Conservation (phyloP, 2,329 filamentous ascomycete species). For the Aaosphaeria pasadenensis region DNA sequence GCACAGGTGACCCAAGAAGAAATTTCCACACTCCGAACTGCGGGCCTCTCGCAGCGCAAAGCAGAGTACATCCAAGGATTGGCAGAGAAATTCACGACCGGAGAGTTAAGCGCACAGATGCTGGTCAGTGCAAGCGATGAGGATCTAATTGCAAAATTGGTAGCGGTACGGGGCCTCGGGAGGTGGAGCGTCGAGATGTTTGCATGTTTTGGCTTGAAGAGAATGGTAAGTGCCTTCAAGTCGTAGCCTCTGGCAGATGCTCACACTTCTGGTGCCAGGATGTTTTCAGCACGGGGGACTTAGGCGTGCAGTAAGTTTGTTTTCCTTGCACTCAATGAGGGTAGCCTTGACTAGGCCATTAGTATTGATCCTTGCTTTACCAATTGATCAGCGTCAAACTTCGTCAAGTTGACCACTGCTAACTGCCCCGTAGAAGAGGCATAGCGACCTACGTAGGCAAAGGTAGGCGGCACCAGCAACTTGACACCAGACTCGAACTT, state of each 20-base stretch:
- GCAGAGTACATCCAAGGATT: conserved; percentile 91
- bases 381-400: too few relatives aligned
- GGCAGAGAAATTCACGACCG: conserved; percentile 72
- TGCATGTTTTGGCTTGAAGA: conserved; percentile 89
- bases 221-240: conserved; percentile 48
- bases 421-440: conserved; percentile 55
- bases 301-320: conserved; percentile 74
- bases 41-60: conserved; percentile 89
- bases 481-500: conserved; percentile 28
- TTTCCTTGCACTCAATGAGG: too few relatives aligned
- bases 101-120: conserved; percentile 73
- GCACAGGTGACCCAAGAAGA: conserved; percentile 61
- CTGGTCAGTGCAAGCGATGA: conserved; percentile 79
- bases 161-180: conserved; percentile 82
- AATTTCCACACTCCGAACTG: conserved; percentile 68
- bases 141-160: conserved; percentile 76
- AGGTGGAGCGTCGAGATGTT: conserved; percentile 96
- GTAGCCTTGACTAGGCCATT: background rate
- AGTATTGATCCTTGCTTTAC: background rate
- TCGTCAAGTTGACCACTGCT: background rate
- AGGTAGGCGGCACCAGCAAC: conserved; percentile 58
- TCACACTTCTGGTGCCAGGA: conserved; percentile 45
- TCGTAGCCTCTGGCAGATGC: too few relatives aligned
- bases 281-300: conserved; percentile 86
- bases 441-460: conserved; percentile 66